Base-by-base conservation (phyloP, 805 yeast species). In the Candida stauntonica region DNA sequence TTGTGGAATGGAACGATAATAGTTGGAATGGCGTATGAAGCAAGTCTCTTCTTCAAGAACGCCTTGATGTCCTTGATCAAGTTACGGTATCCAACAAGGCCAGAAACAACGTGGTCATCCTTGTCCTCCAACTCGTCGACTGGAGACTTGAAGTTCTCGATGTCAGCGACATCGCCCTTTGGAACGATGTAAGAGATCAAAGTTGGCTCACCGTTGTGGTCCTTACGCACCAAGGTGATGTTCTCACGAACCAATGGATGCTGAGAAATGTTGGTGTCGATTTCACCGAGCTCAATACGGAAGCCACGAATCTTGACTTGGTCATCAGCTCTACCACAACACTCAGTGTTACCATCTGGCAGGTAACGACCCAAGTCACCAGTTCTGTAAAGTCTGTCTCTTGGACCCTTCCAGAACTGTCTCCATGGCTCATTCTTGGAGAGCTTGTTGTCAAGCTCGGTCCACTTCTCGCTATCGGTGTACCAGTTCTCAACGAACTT, bases 241-340 rank as follows among this genome's bases (percentile, higher is more conserved):
- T 93, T 93, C 63, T 93, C 97, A 60, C 98, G 79, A 35, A 93
- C 95, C 46, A 79, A 66, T 2, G 93, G 85, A 67, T 89, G 96
- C 61, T 88, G 96, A 12, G 97, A 88, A 45, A 93, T 76, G 59
- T 93, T 96, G 13, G 99, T 93, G 62, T 93, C 98, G 58, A 93
- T 94, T 65, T 93, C 99, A 44, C 99, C 99, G 39, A 93, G 72
- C 66, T 93, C 99, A 47, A 93, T 94, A 66, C 99, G 79, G 77
- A 93, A 94, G 2, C 99, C 99, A 67, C 99, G 80, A 50, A 93
- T 93, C 63, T 93, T 93, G 45, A 93, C 96, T 64, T 93, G 99
- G 60, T 91, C 98, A 66, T 93, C 99, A 19, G 99, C 99, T 61
- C 99, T 79, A 43, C 99, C 99, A 60, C 95, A 84, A 62, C 97